Conservation (phyloP, 306 rosid species). For the Arachis hypogaea region DNA sequence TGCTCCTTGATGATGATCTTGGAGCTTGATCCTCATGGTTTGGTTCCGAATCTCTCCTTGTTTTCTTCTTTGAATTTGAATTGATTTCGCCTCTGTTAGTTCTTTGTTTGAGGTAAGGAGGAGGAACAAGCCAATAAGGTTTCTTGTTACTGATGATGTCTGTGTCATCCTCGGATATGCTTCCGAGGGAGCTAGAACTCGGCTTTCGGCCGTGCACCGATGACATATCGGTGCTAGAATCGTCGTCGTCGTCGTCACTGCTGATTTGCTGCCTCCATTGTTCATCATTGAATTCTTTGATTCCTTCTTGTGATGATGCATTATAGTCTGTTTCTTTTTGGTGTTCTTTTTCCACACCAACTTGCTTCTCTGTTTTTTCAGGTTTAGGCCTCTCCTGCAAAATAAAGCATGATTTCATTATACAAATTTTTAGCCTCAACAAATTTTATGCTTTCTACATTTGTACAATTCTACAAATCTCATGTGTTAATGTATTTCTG, state of each 20-base stretch:
- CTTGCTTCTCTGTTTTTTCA: constrained; percentile 26
- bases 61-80: constrained; percentile 28
- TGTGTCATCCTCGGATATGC: constrained; percentile 57
- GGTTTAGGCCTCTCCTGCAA: constrained; percentile 43
- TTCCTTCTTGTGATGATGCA: constrained; percentile 32
- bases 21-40: constrained; percentile 25
- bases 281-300: constrained; percentile 33
- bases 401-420: constrained; percentile 2
- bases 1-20: constrained; percentile 51
- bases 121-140: constrained; percentile 48
- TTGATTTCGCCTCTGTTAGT: constrained; percentile 37
- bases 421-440: background rate
- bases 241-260: constrained; percentile 59
- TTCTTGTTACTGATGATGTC: constrained; percentile 44
- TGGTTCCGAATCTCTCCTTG: constrained; percentile 15
- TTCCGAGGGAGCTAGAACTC: constrained; percentile 57
- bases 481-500: no score
- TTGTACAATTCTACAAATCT: no score
- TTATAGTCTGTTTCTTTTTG: background rate
- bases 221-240: constrained; percentile 49
- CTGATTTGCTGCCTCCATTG: constrained; percentile 40
- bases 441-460: constrained; percentile 20
- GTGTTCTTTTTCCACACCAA: constrained; percentile 10
- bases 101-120: constrained; percentile 69
- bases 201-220: constrained; percentile 48